These are phyloP conservation scores for Lablab purpureus DNA, from an alignment of 306 rosid genomes.

Conservation along the genomic window DNA sequence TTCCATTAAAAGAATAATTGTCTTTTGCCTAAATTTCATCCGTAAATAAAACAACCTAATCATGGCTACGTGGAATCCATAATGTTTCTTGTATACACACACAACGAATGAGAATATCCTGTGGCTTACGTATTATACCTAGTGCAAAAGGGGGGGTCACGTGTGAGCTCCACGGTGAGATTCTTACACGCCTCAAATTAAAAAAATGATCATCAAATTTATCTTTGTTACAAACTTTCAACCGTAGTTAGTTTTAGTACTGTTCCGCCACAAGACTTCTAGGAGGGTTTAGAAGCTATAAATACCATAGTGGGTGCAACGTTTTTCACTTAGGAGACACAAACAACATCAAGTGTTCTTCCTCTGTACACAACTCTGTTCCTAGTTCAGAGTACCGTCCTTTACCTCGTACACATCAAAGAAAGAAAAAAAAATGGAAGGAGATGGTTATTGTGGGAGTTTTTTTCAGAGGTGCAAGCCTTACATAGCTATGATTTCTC, in stretches of 20 bases:
- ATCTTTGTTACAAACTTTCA: background rate
- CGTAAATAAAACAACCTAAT: conserved; percentile 22
- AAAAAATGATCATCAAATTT: background rate
- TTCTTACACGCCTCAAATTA: conserved; percentile 46
- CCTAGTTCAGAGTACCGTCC: background rate
- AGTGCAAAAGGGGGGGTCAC: conserved; percentile 37
- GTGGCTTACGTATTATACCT: conserved; percentile 19
- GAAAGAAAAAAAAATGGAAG: conserved; percentile 52
- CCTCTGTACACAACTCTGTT: conserved; percentile 50
- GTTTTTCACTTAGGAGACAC: conserved; percentile 58
- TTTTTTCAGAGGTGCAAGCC: conserved; percentile 70
- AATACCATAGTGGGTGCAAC: conserved; percentile 44
- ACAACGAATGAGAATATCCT: conserved; percentile 45
- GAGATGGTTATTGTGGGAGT: conserved; percentile 44
- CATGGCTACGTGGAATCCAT: conserved; percentile 51
- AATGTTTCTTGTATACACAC: conserved; percentile 15
- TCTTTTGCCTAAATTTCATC: background rate
- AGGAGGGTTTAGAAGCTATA: conserved; percentile 44
- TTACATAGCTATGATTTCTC: conserved; percentile 85
- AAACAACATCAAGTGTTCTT: conserved; percentile 56
- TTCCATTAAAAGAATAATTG: background rate
- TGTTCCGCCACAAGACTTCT: background rate
- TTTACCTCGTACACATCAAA: conserved; percentile 11
- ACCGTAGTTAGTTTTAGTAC: background rate
- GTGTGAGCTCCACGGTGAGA: conserved; percentile 42